Evolutionary conservation across 805 yeast species (phyloP).

Genomic region (Saturnispora bothae): DNA sequence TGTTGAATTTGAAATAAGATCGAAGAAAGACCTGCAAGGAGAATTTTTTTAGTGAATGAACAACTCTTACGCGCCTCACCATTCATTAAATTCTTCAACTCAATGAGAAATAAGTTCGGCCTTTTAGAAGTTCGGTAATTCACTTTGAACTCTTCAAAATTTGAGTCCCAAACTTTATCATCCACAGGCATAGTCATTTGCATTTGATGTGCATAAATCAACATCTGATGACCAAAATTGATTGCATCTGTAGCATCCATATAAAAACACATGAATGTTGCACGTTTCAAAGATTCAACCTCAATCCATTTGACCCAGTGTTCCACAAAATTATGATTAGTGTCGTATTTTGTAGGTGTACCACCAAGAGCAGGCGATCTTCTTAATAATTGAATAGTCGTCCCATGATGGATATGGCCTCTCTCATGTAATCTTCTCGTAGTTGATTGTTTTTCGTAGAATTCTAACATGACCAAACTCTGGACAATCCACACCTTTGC

Average conservation of each 20-base stretch:
- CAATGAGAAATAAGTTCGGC: conserved; percentile 41
- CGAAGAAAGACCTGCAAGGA: conserved; percentile 57
- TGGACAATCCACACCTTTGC: conserved; percentile 70
- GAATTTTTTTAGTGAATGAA: conserved; percentile 55
- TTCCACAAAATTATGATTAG: conserved; percentile 16
- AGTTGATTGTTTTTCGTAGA: conserved; percentile 66
- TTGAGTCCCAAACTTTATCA: conserved; percentile 45
- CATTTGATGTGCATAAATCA: conserved; percentile 48
- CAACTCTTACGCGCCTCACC: conserved; percentile 36
- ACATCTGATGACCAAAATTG: conserved; percentile 62
- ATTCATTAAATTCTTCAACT: conserved; percentile 47
- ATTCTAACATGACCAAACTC: conserved; percentile 60
- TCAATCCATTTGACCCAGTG: conserved; percentile 64
- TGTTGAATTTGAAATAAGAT: conserved; percentile 67
- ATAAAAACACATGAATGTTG: conserved; percentile 73
- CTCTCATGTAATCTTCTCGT: conserved; percentile 67
- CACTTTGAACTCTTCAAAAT: conserved; percentile 15
- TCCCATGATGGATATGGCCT: conserved; percentile 79
- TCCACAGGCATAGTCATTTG: conserved; percentile 54
- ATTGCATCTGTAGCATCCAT: conserved; percentile 72
- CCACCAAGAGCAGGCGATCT: conserved; percentile 72
- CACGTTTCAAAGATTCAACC: conserved; percentile 65
- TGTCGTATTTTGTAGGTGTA: conserved; percentile 34
- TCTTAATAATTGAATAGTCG: conserved; percentile 67
- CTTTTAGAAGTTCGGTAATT: conserved; percentile 18